phyloP scores from a whole-genome alignment of 1,284 basidiomycete genomes.

The Fomes fomentarius region DNA sequence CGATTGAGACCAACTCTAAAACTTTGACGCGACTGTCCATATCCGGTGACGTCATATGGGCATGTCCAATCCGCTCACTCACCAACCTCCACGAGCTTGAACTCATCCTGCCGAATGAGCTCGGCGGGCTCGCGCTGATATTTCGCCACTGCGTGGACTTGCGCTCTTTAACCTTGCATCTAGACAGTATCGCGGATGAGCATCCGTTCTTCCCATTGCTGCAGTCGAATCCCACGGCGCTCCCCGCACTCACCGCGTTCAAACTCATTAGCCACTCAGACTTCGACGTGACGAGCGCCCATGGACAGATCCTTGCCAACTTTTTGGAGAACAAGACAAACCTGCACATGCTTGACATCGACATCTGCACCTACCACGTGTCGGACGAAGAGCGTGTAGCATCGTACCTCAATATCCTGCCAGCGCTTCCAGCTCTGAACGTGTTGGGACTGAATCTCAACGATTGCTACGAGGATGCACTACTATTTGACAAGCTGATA shows the following conservation, averaged over 20 bases:
- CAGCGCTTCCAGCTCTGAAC: slow-evolving; percentile 7
- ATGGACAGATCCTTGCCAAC: neutral
- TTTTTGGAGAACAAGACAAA: slow-evolving; percentile 13
- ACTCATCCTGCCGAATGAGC: neutral
- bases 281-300: neutral
- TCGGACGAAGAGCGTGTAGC: neutral
- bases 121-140: neutral
- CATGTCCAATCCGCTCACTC: neutral
- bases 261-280: slow-evolving; percentile 9
- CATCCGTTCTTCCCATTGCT: neutral
- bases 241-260: slow-evolving; percentile 19
- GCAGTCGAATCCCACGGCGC: neutral
- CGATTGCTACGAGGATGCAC: no score
- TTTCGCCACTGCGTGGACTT: neutral
- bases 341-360: slow-evolving; percentile 14
- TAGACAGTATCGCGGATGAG: neutral
- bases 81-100: slow-evolving; percentile 1
- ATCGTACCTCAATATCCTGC: neutral
- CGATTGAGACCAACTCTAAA: neutral
- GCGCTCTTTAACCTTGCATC: neutral
- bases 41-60: neutral
- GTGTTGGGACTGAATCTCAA: slow-evolving; percentile 7
- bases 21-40: neutral
- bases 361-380: neutral
- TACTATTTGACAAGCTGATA: neutral